Evolutionary conservation across 805 yeast species (phyloP).

Genomic region (Kregervanrija delftensis): DNA sequence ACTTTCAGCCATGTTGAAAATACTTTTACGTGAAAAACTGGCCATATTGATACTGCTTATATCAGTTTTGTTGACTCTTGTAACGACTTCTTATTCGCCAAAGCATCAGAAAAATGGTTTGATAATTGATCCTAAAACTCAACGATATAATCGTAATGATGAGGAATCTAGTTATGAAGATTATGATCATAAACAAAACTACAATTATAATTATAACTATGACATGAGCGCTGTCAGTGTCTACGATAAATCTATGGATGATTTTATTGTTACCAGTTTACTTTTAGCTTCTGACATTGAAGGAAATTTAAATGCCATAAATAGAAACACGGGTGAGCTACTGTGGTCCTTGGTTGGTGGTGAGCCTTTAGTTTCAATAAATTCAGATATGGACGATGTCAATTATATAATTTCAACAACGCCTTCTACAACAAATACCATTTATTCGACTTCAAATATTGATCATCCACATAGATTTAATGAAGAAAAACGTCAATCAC

Average conservation of each 20-base stretch:
- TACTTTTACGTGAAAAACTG: too few relatives aligned
- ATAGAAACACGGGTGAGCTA: constrained; percentile 65
- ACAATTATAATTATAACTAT: too few relatives aligned
- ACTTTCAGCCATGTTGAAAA: too few relatives aligned
- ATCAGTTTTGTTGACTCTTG: too few relatives aligned
- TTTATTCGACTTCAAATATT: background rate
- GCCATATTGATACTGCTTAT: too few relatives aligned
- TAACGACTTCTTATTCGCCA: too few relatives aligned
- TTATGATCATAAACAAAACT: too few relatives aligned
- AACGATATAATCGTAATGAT: too few relatives aligned
- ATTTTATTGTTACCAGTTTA: constrained; percentile 38
- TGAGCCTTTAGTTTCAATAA: constrained; percentile 47
- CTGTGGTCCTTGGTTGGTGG: constrained; percentile 71
- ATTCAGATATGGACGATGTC: constrained; percentile 15
- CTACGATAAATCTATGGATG: constrained; percentile 11
- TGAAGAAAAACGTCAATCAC: constrained; percentile 1
- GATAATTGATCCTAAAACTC: too few relatives aligned
- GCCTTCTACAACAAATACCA: background rate
- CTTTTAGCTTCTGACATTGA: constrained; percentile 75
- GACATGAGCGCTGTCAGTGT: too few relatives aligned
- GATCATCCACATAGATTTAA: background rate
- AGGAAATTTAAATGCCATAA: constrained; percentile 78
- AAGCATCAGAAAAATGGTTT: too few relatives aligned
- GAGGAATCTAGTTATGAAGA: too few relatives aligned
- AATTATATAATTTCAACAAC: constrained; percentile 2